These are phyloP conservation scores for Hanseniaspora mollemarum DNA, from an alignment of 805 yeast genomes.

Conservation along the genomic window DNA sequence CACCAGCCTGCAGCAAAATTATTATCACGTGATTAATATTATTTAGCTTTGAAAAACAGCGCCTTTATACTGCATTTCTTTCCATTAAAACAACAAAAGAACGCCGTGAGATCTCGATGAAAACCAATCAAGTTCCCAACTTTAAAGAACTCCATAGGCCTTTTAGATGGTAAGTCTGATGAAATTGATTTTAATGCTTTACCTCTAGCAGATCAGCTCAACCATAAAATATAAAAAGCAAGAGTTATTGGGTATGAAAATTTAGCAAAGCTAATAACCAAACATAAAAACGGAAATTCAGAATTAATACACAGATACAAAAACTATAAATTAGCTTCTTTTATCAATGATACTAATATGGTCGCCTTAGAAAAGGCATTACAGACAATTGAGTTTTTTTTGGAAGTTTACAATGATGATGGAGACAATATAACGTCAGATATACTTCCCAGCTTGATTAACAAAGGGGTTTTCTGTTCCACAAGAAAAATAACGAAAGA, in stretches of 20 bases:
- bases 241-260: slow-evolving; percentile 72
- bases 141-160: too few species aligned
- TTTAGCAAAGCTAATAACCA: slow-evolving; percentile 42
- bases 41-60: too few species aligned
- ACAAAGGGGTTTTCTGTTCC: slow-evolving; percentile 5
- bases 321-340: slow-evolving; percentile 41
- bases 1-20: too few species aligned
- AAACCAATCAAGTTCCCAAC: too few species aligned
- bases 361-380: slow-evolving; percentile 84
- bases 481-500: slow-evolving; percentile 6
- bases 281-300: slow-evolving; percentile 23
- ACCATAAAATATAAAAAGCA: slow-evolving; percentile 78
- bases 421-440: slow-evolving; percentile 34
- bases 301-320: slow-evolving; percentile 34
- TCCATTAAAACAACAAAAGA: too few species aligned
- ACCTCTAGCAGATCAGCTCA: slow-evolving; percentile 54
- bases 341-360: slow-evolving; percentile 70
- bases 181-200: slow-evolving; percentile 53
- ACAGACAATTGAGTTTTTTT: slow-evolving; percentile 40
- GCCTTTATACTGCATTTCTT: too few species aligned
- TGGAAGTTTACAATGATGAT: slow-evolving; percentile 29
- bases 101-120: too few species aligned
- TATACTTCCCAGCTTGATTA: slow-evolving; percentile 28
- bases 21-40: too few species aligned
- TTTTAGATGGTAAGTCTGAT: too few species aligned